Percentiles rank a stretch among this genome's conserved stretches.
These are phyloP conservation scores for Pseudogymnoascus sp. DNA, from an alignment of 2,329 filamentous ascomycete species.

Conservation along the genomic window DNA sequence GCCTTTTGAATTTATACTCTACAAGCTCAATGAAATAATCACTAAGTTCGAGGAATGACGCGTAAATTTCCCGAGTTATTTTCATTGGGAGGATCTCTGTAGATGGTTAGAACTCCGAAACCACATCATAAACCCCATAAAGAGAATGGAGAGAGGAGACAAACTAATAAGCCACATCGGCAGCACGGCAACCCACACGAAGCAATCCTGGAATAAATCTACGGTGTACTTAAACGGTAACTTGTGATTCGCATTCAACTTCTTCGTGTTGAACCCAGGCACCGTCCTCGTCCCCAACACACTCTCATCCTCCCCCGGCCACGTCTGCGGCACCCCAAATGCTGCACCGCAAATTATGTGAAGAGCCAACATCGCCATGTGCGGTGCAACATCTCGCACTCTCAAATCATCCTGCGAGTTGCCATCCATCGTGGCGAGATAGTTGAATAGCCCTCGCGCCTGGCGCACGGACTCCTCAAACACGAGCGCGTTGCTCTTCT, in stretches of 20 bases:
- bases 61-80: neutral
- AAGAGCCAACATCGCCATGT: slow-evolving; percentile 41
- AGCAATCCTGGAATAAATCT: slow-evolving; percentile 36
- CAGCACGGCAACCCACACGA: slow-evolving; percentile 39
- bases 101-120: neutral
- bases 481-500: slow-evolving; percentile 38
- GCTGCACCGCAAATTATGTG: slow-evolving; percentile 46
- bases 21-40: neutral
- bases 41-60: slow-evolving; percentile 2
- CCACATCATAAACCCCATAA: neutral
- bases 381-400: slow-evolving; percentile 33
- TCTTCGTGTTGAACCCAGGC: slow-evolving; percentile 10
- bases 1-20: slow-evolving; percentile 11
- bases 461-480: slow-evolving; percentile 41
- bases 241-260: slow-evolving; percentile 28
- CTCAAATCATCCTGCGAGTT: slow-evolving; percentile 19
- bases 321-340: slow-evolving; percentile 32
- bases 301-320: slow-evolving; percentile 34
- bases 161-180: slow-evolving; percentile 35
- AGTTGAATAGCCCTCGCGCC: slow-evolving; percentile 32
- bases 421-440: slow-evolving; percentile 26
- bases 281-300: slow-evolving; percentile 11
- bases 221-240: slow-evolving; percentile 43
- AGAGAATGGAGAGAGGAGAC: neutral
- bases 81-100: neutral